Evolutionary conservation across 1,284 basidiomycete genomes (phyloP).

Genomic region (Cryptococcus hybrid): DNA sequence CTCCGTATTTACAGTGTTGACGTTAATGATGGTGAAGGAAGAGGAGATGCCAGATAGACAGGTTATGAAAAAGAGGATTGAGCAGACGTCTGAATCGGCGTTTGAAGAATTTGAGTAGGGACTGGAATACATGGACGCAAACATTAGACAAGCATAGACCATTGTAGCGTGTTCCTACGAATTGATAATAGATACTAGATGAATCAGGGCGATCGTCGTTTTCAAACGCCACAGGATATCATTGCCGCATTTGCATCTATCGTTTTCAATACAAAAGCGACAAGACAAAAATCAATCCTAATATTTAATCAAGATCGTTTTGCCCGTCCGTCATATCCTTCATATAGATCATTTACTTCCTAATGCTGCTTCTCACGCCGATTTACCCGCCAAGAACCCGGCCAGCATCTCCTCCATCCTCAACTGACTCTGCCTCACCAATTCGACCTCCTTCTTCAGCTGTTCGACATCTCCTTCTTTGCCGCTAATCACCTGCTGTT

Average conservation of each 20-base stretch:
- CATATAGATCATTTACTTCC: background rate
- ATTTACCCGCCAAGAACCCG: slow-evolving; percentile 20
- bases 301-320: too few species aligned
- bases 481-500: slow-evolving; percentile 51
- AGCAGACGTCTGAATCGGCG: background rate
- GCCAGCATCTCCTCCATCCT: slow-evolving; percentile 41
- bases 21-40: slow-evolving; percentile 27
- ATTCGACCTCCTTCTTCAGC: slow-evolving; percentile 32
- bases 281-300: too few species aligned
- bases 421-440: slow-evolving; percentile 30
- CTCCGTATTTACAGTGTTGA: slow-evolving; percentile 24
- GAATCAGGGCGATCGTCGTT: too few species aligned
- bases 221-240: too few species aligned
- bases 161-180: too few species aligned
- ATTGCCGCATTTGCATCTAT: too few species aligned
- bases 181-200: too few species aligned
- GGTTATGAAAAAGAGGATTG: background rate
- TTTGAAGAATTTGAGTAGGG: background rate
- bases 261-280: too few species aligned
- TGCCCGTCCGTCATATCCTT: too few species aligned
- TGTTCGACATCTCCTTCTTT: slow-evolving; percentile 21
- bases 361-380: background rate
- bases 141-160: too few species aligned
- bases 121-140: too few species aligned
- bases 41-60: slow-evolving; percentile 26